Percentiles rank a stretch among this genome's conserved stretches.
Conservation (phyloP, 2,329 filamentous ascomycete genomes). For the Dryadomyces sulphureus region DNA sequence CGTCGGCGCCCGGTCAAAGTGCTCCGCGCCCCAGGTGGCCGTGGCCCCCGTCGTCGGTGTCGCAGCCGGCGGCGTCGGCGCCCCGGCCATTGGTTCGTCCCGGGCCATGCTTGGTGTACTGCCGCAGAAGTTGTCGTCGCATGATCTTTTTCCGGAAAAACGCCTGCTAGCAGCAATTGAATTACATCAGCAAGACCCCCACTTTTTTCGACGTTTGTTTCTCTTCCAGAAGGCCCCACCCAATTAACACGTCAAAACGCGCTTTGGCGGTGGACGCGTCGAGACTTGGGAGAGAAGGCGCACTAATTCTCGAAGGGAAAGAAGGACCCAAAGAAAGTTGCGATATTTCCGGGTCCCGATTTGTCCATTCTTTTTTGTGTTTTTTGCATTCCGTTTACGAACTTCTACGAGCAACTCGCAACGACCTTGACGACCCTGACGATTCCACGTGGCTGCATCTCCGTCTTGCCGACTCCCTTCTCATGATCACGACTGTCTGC, state of each 20-base stretch:
- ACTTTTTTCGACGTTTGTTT: too few relatives aligned
- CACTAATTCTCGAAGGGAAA: not conserved
- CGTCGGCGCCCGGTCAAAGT: conserved; percentile 11
- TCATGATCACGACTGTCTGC: not conserved
- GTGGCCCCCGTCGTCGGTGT: conserved; percentile 5
- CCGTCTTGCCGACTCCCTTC: not conserved
- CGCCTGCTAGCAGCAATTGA: not conserved
- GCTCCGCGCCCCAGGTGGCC: conserved; percentile 12
- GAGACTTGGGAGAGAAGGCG: conserved; percentile 5
- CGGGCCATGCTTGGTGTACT: conserved; percentile 1
- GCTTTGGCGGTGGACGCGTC: conserved; percentile 8
- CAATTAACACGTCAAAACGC: conserved; percentile 8
- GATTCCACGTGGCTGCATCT: not conserved
- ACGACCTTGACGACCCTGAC: not conserved
- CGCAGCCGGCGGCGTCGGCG: conserved; percentile 1
- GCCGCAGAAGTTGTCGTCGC: too few relatives aligned
- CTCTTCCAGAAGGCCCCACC: not conserved
- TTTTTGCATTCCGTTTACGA: too few relatives aligned
- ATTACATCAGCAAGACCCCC: not conserved
- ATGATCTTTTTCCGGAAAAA: not conserved
- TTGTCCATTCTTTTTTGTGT: too few relatives aligned
- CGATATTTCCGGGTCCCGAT: not conserved
- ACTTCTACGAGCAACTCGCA: too few relatives aligned
- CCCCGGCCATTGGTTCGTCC: not conserved
- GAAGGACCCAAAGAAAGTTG: not conserved